Evolutionary conservation across 257 asterid species (phyloP), one percentile per base, ranked within the genome.

Genomic region (Dorcoceras hygrometricum): DNA sequence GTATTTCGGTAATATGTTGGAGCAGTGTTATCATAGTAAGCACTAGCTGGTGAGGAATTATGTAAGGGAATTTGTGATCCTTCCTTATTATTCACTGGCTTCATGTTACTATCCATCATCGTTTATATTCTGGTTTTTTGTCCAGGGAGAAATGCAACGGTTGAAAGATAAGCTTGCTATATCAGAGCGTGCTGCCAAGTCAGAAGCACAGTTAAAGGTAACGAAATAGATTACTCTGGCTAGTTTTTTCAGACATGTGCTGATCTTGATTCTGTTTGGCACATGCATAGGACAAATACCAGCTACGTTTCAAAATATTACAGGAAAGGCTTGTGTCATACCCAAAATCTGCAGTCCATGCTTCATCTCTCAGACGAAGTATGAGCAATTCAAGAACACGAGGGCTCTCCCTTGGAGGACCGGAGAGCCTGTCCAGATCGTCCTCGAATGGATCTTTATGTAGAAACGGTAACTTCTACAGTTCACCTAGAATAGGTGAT

Each of bases 111-210:
- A 34, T 34, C 16, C 46, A 34, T 8, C 6, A 28, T 39, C 50
- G 11, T 39, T 63, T 25, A 26, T 48, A 11, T 73, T 65, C 59
- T 19, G 7, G 20, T 43, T 43, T 36, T 39, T 16, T 43, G 5
- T 43, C 53, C 71, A 82, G 96, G 89, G 93, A 59, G 95, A 89
- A 75, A 79, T 89, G 83, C 95, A 84, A 74, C 91, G 84, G 77
- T 82, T 92, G 59, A 86, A 77, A 77, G 94, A 86, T 71, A 88
- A 86, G 75, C 84, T 91, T 63, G 85, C 91, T 62, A 67, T 85
- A 67, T 89, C 91, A 31, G 96, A 88, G 73, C 88, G 97, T 71
- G 83, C 96, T 59, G 88, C 97, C 61, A 89, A 86, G 82, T 79
- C 93, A 62, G 97, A 87, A 76, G 90, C 92, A 65, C 93, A 84